Percentiles rank a stretch among this genome's conserved stretches.
Conservation (phyloP, 495 filamentous ascomycete genomes). For the Cryomyces minteri region DNA sequence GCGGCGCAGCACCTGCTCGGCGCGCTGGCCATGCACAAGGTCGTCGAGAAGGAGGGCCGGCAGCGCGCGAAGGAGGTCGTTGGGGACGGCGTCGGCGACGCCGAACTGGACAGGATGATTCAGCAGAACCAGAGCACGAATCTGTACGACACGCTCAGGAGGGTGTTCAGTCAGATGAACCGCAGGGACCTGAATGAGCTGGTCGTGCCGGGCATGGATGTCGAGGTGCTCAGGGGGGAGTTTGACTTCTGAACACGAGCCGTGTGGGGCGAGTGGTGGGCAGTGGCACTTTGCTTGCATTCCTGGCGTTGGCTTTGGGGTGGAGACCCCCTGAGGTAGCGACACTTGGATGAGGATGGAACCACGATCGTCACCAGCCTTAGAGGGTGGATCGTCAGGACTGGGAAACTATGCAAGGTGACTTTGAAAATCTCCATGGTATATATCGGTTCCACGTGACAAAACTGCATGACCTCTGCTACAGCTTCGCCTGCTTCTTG, state of each 20-base stretch:
- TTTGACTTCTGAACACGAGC: conserved; percentile 68
- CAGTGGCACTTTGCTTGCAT: no score
- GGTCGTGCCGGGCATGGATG: conserved; percentile 78
- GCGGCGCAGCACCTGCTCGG: conserved; percentile 90
- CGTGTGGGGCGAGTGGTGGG: background rate
- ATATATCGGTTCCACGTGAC: no score
- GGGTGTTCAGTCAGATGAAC: conserved; percentile 91
- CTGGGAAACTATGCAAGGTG: no score
- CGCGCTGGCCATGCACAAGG: conserved; percentile 89
- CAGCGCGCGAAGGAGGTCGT: conserved; percentile 74
- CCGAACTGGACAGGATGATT: conserved; percentile 61
- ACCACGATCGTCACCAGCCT: no score
- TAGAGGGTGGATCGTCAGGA: no score
- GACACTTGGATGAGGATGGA: no score
- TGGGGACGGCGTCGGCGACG: conserved; percentile 39
- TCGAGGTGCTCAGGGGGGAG: conserved; percentile 69
- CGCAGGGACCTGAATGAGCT: conserved; percentile 69
- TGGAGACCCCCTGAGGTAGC: no score
- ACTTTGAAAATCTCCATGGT: no score
- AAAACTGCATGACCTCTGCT: no score
- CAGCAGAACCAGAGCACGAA: conserved; percentile 92
- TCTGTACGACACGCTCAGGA: conserved; percentile 74
- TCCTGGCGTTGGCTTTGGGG: no score
- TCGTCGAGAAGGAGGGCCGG: conserved; percentile 68
- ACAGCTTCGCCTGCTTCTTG: background rate